Evolutionary conservation across 306 rosid species (phyloP).

Genomic region (Senna siamea): DNA sequence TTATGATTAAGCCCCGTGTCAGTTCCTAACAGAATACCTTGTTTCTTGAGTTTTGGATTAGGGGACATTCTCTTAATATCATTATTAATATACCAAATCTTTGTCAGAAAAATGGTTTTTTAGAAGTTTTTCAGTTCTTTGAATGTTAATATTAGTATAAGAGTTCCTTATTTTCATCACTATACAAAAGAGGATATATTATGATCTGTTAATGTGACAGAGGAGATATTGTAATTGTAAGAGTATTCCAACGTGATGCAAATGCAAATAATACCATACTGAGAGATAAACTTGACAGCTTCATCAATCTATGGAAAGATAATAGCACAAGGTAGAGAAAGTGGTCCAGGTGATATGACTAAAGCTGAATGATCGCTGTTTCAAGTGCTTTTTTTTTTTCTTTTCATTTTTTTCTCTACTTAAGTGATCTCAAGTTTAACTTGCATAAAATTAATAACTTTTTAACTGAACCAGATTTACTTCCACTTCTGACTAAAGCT

Average conservation of each 20-base stretch:
- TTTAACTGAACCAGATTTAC: slow-evolving; percentile 2
- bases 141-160: slow-evolving; percentile 12
- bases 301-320: slow-evolving; percentile 16
- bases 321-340: slow-evolving; percentile 1
- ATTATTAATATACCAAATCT: slow-evolving; percentile 14
- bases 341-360: slow-evolving; percentile 20
- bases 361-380: neutral
- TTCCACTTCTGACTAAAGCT: neutral
- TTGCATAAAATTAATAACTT: neutral
- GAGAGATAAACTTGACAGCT: slow-evolving; percentile 1
- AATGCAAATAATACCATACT: slow-evolving; percentile 32
- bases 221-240: slow-evolving; percentile 19
- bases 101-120: slow-evolving; percentile 4
- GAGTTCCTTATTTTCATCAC: slow-evolving; percentile 1
- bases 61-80: neutral
- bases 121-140: slow-evolving; percentile 25
- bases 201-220: slow-evolving; percentile 29
- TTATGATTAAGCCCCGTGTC: neutral
- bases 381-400: neutral
- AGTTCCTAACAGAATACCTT: slow-evolving; percentile 2
- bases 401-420: neutral
- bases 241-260: slow-evolving; percentile 18
- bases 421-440: neutral
- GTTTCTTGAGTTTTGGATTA: slow-evolving; percentile 14
- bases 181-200: slow-evolving; percentile 20